Conservation (phyloP, 768 basidiomycete species). For the Rhodotorula sphaerocarpa region DNA sequence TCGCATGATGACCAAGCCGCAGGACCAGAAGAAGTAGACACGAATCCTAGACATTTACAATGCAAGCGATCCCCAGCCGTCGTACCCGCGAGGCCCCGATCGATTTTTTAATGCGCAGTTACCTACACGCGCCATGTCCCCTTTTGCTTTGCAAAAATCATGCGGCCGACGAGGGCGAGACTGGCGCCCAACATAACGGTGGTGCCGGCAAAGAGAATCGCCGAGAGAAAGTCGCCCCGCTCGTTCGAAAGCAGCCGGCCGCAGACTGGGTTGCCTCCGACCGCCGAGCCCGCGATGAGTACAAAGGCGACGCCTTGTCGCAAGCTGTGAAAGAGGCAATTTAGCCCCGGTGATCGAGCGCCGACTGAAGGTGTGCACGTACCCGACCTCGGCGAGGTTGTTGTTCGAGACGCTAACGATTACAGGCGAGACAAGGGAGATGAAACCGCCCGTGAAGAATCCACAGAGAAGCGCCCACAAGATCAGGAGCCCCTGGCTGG, state of each 20-base stretch:
- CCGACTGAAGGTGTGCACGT: background rate
- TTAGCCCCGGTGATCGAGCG: background rate
- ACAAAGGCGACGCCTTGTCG: slow-evolving; percentile 28
- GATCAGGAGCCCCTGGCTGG: background rate
- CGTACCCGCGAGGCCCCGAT: too few species aligned
- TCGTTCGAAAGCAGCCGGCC: slow-evolving; percentile 7
- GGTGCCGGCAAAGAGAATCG: slow-evolving; percentile 18
- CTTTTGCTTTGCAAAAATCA: slow-evolving; percentile 1
- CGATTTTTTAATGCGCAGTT: too few species aligned
- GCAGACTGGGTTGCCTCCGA: slow-evolving; percentile 25
- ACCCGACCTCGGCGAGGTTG: slow-evolving; percentile 17
- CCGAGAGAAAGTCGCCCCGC: slow-evolving; percentile 6
- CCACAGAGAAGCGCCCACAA: slow-evolving; percentile 33
- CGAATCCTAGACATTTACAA: background rate
- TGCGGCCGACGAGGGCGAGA: background rate
- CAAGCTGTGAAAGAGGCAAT: background rate
- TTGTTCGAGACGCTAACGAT: slow-evolving; percentile 13
- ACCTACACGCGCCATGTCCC: slow-evolving; percentile 16
- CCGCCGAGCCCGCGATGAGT: slow-evolving; percentile 10
- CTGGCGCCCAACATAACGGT: background rate
- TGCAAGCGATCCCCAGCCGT: background rate
- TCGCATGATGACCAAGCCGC: slow-evolving; percentile 41
- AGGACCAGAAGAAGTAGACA: slow-evolving; percentile 1
- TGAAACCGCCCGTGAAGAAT: slow-evolving; percentile 40
- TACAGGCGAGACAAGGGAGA: slow-evolving; percentile 35